Evolutionary conservation across 441 rosid species (phyloP), one percentile per base, ranked within the genome.

Genomic region (Omphalea diandra): DNA sequence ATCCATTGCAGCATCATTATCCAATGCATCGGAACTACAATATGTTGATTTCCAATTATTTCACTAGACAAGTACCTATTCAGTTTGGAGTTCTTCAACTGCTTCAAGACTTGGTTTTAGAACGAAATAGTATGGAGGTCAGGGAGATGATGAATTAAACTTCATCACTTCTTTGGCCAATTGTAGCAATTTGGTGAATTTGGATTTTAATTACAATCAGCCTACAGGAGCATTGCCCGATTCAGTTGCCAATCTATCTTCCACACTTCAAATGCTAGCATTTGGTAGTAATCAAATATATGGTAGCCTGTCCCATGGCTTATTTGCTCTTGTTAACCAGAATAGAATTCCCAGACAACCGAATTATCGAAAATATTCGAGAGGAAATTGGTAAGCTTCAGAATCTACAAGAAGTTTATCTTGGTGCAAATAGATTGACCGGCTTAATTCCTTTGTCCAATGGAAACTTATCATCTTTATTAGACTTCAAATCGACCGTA

Each of bases 11-110:
- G 62, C 17, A 26, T 67, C 77, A 29, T n/a, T 77, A 6, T 64
- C 76, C 29, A 71, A 74, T 31, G 68, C 63, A 49, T 54, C 78
- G 2, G 67, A 63, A 5, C 11, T 77, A 11, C 10, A 7, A 3
- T 0, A 0, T 0, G 0, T 80, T 8, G 55, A 47, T 73, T 5
- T 41, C 8, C 9, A 50, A 17, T 50, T 31, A 2, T 0, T 22
- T 46, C 62, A 43, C 33, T 0, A 74, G 70, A 40, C 27, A 40
- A 49, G 70, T 77, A 33, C 65, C 73, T 12, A 3, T 67, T 15
- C 14, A 54, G 54, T 67, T 67, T 38, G 61, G 62, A 35, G 4
- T 35, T 7, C 38, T 57, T 15, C 3, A 17, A 4, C 67, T 57
- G 6, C 11, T 77, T 18, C 10, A 7, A 3, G 0, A 0, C 0